A percentile compares a stretch with the other conserved stretches of the same genome.
Conservation (phyloP, 306 rosid genomes). For the Sicyos edulis region DNA sequence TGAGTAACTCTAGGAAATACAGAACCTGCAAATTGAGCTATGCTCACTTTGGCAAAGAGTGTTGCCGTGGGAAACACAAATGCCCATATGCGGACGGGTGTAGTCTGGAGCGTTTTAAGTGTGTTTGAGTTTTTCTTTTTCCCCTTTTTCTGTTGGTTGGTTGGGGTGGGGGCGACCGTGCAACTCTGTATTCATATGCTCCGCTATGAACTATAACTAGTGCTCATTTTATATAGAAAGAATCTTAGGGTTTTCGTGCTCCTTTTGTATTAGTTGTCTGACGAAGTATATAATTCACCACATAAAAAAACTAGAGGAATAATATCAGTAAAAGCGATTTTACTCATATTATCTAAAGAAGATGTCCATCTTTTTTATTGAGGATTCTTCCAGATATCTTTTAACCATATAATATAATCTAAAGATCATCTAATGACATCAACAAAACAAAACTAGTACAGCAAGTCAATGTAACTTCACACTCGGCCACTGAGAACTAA, state of each 20-base stretch:
- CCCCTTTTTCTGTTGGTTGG: slow-evolving; percentile 1
- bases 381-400: neutral
- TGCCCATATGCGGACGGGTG: slow-evolving; percentile 4
- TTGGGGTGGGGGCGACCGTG: neutral
- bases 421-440: neutral
- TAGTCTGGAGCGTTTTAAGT: neutral
- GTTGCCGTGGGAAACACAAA: slow-evolving; percentile 11
- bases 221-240: neutral
- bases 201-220: slow-evolving; percentile 9
- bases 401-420: neutral
- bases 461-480: slow-evolving; percentile 4
- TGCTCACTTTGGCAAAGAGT: neutral
- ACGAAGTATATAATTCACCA: neutral
- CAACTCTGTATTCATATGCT: neutral
- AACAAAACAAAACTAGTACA: neutral
- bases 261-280: neutral
- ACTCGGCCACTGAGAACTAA: slow-evolving; percentile 4
- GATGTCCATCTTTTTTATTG: neutral
- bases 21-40: neutral
- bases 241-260: neutral
- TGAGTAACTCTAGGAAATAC: slow-evolving; percentile 6
- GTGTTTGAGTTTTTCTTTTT: neutral
- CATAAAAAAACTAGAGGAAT: slow-evolving; percentile 1
- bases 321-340: neutral
- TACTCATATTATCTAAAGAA: too few relatives aligned